Evolutionary conservation across 768 basidiomycete genomes (phyloP), one percentile per base, ranked within the genome.

Genomic region (Chiua virens): DNA sequence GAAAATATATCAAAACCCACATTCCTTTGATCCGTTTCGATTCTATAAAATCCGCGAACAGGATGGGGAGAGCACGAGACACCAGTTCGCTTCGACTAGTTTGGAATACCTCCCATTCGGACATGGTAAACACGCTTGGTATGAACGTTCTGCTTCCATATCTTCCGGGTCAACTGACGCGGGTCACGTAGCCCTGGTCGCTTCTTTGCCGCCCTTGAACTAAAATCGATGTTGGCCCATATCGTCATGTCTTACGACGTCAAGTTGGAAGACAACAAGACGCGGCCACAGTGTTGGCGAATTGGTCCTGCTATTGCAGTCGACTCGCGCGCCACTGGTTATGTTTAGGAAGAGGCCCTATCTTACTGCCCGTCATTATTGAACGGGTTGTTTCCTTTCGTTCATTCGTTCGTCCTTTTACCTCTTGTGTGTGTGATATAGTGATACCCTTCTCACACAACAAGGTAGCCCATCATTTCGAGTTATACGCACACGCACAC

Each of bases 21-120:
- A 64, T 7, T 55, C 50, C 6, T 77, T 83, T 53, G 72, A 80
- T 35, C 75, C 74, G 0, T 79, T 77, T 64, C 77, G 81, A n/a
- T 82, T 79, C 55, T 68, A 67, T 2, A 58, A 69, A 11, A 67
- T 72, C 54, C 59, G 70, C 47, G 68, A 75, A 15, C 53, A 50
- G 30, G 64, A 68, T 4, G 72, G 58, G 3, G 73, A 74, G 21
- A 54, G 52, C 21, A 57, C 53, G 8, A 73, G 68, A 53, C 61
- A 73, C 49, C 71, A 72, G 39, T 66, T 73, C 45, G 67, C 68
- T 27, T 65, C 70, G 14, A 70, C 73, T 1, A 64, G 63, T 36
- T 66, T 36, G 39, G 61, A 54, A 15, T 76, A 64, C 45, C 47
- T 76, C 14, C 52, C 67, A 1, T 79, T 78, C 56, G 76, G 77